These are phyloP conservation scores for Fusarium lyarnte DNA, from an alignment of 2,329 filamentous ascomycete species.

Conservation along the genomic window DNA sequence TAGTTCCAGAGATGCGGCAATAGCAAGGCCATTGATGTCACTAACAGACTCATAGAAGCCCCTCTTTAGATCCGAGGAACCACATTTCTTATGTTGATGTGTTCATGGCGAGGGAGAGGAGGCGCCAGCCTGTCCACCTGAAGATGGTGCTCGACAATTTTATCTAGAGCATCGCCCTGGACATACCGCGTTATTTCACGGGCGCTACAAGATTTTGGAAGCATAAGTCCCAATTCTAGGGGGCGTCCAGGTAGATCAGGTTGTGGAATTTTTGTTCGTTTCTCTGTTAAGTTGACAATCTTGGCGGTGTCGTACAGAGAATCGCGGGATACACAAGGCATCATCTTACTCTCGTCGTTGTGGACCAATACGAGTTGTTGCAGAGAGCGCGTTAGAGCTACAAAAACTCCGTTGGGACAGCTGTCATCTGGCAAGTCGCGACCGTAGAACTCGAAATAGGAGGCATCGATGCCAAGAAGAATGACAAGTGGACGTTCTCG, in stretches of 20 bases:
- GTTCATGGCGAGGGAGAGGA: not conserved
- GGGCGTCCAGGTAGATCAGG: conserved; percentile 17
- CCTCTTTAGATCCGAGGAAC: conserved; percentile 20
- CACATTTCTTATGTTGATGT: conserved; percentile 32
- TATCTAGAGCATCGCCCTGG: conserved; percentile 34
- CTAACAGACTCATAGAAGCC: conserved; percentile 41
- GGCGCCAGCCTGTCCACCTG: conserved; percentile 7
- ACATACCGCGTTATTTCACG: conserved; percentile 41
- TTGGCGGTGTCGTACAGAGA: conserved; percentile 29
- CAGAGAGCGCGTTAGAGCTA: conserved; percentile 44
- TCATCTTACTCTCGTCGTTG: conserved; percentile 11
- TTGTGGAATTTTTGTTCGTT: not conserved
- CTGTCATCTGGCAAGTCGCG: conserved; percentile 42
- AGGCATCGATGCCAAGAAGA: conserved; percentile 39
- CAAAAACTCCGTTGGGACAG: conserved; percentile 45
- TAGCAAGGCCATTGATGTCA: conserved; percentile 43
- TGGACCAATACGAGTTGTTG: conserved; percentile 45
- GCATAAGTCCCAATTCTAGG: conserved; percentile 17
- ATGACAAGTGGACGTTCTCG: conserved; percentile 46
- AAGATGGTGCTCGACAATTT: conserved; percentile 26
- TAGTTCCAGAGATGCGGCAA: conserved; percentile 42
- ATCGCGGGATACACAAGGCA: conserved; percentile 40
- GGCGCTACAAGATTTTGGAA: conserved; percentile 14
- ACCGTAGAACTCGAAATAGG: conserved; percentile 39
- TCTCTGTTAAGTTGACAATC: conserved; percentile 1